phyloP scores from a whole-genome alignment of 306 rosid genomes.

The Vachellia collinsii region DNA sequence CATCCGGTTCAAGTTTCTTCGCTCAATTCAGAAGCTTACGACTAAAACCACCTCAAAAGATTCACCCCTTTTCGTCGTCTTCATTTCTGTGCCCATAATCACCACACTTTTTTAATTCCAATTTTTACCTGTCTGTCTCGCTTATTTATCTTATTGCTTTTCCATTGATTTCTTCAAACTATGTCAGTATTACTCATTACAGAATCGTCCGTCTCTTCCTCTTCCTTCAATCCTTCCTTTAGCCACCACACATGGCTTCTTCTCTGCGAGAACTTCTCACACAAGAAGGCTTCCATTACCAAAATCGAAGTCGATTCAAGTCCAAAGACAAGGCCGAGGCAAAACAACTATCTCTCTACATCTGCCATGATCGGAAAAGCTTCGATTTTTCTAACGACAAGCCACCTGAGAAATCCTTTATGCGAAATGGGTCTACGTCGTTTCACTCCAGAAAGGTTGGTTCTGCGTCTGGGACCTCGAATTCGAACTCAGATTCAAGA shows the following conservation, averaged over 20 bases:
- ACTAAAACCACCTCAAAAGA: conserved; percentile 19
- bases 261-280: conserved; percentile 68
- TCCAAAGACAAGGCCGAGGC: conserved; percentile 33
- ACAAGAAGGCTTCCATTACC: conserved; percentile 53
- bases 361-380: no score
- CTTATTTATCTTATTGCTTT: conserved; percentile 33
- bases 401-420: no score
- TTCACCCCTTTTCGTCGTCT: conserved; percentile 39
- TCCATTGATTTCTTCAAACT: conserved; percentile 26
- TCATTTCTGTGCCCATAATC: neutral
- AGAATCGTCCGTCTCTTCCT: conserved; percentile 10
- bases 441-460: no score
- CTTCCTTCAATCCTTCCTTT: conserved; percentile 31
- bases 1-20: neutral
- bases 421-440: no score
- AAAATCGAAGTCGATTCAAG: conserved; percentile 21
- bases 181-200: conserved; percentile 22
- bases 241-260: conserved; percentile 55
- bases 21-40: neutral
- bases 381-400: no score
- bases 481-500: no score
- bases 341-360: no score
- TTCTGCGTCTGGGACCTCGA: no score
- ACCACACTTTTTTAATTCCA: neutral
- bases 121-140: conserved; percentile 32